Evolutionary conservation across 1,284 basidiomycete genomes (phyloP).

Genomic region (Cystobasidium slooffiae): DNA sequence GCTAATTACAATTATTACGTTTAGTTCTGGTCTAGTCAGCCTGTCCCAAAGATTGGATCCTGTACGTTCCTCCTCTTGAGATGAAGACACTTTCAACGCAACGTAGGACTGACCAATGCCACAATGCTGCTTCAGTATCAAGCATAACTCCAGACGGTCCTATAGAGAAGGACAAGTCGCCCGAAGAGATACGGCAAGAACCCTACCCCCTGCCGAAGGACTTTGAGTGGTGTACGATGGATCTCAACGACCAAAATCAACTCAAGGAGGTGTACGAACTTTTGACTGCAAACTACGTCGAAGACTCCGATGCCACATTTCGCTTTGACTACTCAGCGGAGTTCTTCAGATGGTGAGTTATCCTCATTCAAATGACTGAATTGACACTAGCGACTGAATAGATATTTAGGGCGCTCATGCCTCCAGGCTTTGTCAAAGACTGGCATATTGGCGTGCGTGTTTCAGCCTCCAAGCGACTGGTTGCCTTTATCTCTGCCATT

Average conservation of each 20-base stretch:
- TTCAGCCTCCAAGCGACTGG: constrained; percentile 82
- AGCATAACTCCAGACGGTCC: constrained; percentile 74
- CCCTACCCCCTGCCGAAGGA: constrained; percentile 87
- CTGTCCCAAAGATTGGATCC: constrained; percentile 82
- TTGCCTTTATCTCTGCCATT: constrained; percentile 98
- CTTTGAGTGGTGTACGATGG: constrained; percentile 87
- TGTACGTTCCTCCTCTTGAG: constrained; percentile 28
- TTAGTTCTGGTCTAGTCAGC: constrained; percentile 95
- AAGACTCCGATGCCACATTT: constrained; percentile 94
- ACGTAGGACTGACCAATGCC: not conserved
- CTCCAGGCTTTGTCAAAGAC: constrained; percentile 88
- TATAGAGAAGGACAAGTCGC: constrained; percentile 80
- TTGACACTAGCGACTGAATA: constrained; percentile 70
- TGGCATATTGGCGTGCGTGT: constrained; percentile 98
- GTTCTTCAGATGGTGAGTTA: constrained; percentile 84
- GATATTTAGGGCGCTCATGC: constrained; percentile 93
- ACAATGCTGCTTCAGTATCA: constrained; percentile 43
- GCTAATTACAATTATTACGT: constrained; percentile 4
- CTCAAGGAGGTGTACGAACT: constrained; percentile 90
- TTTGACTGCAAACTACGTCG: constrained; percentile 91
- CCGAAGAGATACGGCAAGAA: constrained; percentile 80
- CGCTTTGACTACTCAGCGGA: constrained; percentile 95
- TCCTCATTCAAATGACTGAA: not conserved
- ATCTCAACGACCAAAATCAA: constrained; percentile 79
- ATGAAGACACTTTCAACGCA: not conserved